Evolutionary conservation across 2,329 filamentous ascomycete species (phyloP), one percentile per base, ranked within the genome.

Genomic region (Lizonia empirigonia): DNA sequence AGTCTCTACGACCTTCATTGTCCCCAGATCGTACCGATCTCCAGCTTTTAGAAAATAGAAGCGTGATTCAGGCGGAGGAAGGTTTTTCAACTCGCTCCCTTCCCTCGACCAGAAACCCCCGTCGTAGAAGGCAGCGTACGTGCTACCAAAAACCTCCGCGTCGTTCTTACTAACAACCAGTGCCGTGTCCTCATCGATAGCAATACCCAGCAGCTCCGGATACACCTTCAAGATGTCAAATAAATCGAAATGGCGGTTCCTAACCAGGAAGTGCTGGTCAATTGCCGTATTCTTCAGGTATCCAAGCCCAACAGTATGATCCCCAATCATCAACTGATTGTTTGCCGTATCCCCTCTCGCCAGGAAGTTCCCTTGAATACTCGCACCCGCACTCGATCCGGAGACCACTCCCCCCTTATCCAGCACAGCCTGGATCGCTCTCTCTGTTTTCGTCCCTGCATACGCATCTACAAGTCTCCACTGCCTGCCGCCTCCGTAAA

Each of bases 381-480:
- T 60, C 9, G 64, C 64, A 2, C 62, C 64, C 2, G 62, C 62
- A 40, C 55, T 62, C 3, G 61, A 64, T 1, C 63, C 64, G 5
- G 55, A 53, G 2, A 67, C 59, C 1, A 67, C 62, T 12, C 61
- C 62, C 12, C 62, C 61, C 2, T 53, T 45, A 15, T 62, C 58
- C 1, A 67, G 45, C 8, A 67, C 60, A 0, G 50, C 39, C 29
- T 62, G 55, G 3, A 67, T 55, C 1, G 62, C 62, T 22, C 20
- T 41, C 38, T 67, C 62, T 4, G 59, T 53, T 19, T 65, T 65
- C 2, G 63, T 67, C 1, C 59, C 62, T 1, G 60, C 59, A 34
- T 67, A 67, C 5, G 62, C 62, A 42, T 65, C 62, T 1, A 65
- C 62, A 6, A 65, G 50, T 4, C 63, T 47, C 63, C 63, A 67